phyloP scores from a whole-genome alignment of 2,329 filamentous ascomycete genomes.

The Ophiocordyceps sinensis region DNA sequence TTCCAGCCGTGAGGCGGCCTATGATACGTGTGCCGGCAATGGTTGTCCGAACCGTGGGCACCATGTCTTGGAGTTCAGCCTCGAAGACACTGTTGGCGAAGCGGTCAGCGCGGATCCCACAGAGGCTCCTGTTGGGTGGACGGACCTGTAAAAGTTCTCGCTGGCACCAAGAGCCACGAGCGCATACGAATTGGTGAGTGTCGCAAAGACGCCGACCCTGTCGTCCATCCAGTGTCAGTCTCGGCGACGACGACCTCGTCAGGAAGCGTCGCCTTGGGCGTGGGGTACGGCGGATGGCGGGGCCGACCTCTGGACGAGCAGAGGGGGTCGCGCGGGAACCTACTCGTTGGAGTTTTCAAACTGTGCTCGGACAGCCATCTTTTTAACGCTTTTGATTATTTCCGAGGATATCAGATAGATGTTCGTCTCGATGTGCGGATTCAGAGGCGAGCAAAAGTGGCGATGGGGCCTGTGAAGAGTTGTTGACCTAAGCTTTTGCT shows the following conservation, averaged over 20 bases:
- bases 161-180: slow-evolving; percentile 88
- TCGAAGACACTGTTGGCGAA: slow-evolving; percentile 68
- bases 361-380: slow-evolving; percentile 55
- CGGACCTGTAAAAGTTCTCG: slow-evolving; percentile 92
- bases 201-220: slow-evolving; percentile 92
- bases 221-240: slow-evolving; percentile 3
- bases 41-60: slow-evolving; percentile 91
- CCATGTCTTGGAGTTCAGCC: slow-evolving; percentile 90
- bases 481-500: too few relatives aligned
- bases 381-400: neutral
- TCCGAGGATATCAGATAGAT: too few relatives aligned
- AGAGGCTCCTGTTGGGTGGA: neutral
- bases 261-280: too few relatives aligned
- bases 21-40: slow-evolving; percentile 96
- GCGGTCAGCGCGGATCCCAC: neutral
- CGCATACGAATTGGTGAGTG: slow-evolving; percentile 93
- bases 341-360: slow-evolving; percentile 91
- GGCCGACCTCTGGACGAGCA: neutral
- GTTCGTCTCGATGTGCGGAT: too few relatives aligned
- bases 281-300: neutral
- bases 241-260: too few relatives aligned
- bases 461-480: too few relatives aligned
- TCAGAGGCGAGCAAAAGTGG: too few relatives aligned
- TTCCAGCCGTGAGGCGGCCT: slow-evolving; percentile 86
- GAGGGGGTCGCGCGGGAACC: slow-evolving; percentile 13